Evolutionary conservation across 345 rosid genomes (phyloP), one percentile per base, ranked within the genome.

Genomic region (Arabidopsis suecica): DNA sequence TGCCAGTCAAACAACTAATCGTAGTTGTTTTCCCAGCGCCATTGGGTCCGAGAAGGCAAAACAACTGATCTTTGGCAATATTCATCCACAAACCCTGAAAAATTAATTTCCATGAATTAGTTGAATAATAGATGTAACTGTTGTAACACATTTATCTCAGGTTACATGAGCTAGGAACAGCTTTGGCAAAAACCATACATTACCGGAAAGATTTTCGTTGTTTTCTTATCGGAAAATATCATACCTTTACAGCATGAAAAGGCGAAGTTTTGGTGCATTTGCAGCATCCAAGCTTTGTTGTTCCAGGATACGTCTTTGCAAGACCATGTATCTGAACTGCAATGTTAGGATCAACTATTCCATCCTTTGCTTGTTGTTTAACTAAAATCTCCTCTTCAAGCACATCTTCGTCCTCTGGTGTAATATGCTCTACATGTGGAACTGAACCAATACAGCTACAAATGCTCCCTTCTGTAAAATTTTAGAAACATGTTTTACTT

Each of bases 1-100:
- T 81, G 62, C 98, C 97, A 34, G 97, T 90, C 81, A 89, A 81
- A 76, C 97, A 90, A 74, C 85, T 90, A 61, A 90, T 88, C 40
- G 84, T 79, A 67, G 98, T 91, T 64, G 97, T 94, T 81, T 94
- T 94, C 76, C 98, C 98, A 30, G 97, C 96, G 51, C 98, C 96
- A 60, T 91, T 94, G 56, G 93, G 98, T 69, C 98, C 98, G 58
- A 90, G 97, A 67, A 95, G 93, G 82, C 97, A 95, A 79, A 95
- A 95, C 45, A 91, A 74, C 69, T 91, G 96, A 81, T 95, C 91
- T 79, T 88, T 88, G 13, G 91, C 83, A 48, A 88, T 85, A 77
- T 88, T 95, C 80, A 91, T 75, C 92, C 97, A 91, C 72, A 94
- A 73, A 16, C 89, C 96, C 98, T 91, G 84, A 42, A 23, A 23